These are phyloP conservation scores for Candida gorgasii DNA, from an alignment of 805 yeast species.

Conservation along the genomic window DNA sequence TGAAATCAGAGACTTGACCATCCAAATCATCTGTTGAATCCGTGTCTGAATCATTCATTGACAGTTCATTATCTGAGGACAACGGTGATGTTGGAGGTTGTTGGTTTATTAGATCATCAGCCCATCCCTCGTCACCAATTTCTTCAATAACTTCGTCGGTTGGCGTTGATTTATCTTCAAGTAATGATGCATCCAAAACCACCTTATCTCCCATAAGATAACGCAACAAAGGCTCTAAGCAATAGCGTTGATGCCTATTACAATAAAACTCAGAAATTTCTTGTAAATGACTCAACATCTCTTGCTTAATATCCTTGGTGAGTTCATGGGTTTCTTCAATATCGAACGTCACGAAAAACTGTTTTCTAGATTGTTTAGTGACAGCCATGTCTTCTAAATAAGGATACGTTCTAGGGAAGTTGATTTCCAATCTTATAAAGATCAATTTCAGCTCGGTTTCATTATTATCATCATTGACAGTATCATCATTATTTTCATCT, in stretches of 20 bases:
- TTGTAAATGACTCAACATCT: conserved; percentile 51
- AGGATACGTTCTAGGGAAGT: conserved; percentile 77
- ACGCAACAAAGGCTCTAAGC: conserved; percentile 79
- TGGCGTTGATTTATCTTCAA: conserved; percentile 21
- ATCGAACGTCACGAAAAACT: conserved; percentile 41
- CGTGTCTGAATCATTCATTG: conserved; percentile 13
- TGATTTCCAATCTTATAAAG: conserved; percentile 68
- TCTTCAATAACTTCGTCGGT: conserved; percentile 28
- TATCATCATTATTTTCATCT: not conserved
- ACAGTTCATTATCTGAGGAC: conserved; percentile 9
- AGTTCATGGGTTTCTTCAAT: conserved; percentile 83
- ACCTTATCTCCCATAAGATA: conserved; percentile 79
- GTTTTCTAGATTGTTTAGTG: conserved; percentile 22
- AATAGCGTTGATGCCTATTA: conserved; percentile 54
- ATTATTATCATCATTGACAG: conserved; percentile 2
- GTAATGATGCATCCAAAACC: conserved; percentile 37
- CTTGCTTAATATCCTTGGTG: conserved; percentile 46
- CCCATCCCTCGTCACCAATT: conserved; percentile 45
- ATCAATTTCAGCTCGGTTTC: conserved; percentile 43
- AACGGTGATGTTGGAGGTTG: conserved; percentile 25
- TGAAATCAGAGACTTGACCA: conserved; percentile 34
- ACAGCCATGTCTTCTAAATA: conserved; percentile 43
- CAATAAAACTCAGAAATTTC: conserved; percentile 61
- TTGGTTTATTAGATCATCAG: conserved; percentile 40
- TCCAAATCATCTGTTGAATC: conserved; percentile 27